Evolutionary conservation across 495 filamentous ascomycete genomes (phyloP).

Genomic region (Lineolata rhizophorae): DNA sequence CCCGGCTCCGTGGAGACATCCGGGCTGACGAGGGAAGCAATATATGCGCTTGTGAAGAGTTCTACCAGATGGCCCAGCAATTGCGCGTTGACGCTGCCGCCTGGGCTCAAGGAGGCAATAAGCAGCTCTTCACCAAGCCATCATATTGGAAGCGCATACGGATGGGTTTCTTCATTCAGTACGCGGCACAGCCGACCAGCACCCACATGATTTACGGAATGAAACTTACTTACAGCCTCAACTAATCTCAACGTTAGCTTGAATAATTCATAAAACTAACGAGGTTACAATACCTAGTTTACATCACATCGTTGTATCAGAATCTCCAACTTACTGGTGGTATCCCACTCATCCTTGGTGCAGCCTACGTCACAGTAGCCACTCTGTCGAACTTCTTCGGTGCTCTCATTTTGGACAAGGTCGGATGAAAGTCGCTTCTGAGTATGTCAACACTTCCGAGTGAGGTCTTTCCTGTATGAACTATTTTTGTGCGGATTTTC

Average conservation of each 20-base stretch:
- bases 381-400: neutral
- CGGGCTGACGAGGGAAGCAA: neutral
- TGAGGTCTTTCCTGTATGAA: too few relatives aligned
- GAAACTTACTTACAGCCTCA: too few relatives aligned
- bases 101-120: neutral
- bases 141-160: neutral
- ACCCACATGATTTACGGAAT: neutral
- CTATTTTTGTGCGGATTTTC: neutral
- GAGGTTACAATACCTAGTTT: too few relatives aligned
- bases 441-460: neutral
- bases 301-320: neutral
- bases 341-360: neutral
- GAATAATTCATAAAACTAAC: too few relatives aligned
- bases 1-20: neutral
- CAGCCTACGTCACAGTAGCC: neutral
- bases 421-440: neutral
- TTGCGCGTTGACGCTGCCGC: neutral
- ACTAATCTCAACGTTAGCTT: too few relatives aligned
- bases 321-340: neutral
- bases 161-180: constrained; percentile 1
- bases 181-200: neutral
- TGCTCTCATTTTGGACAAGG: neutral
- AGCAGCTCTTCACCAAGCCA: neutral
- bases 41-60: neutral
- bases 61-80: constrained; percentile 1